Evolutionary conservation across 345 rosid species (phyloP), one percentile per base, ranked within the genome.

Genomic region (Dipteronia dyeriana): DNA sequence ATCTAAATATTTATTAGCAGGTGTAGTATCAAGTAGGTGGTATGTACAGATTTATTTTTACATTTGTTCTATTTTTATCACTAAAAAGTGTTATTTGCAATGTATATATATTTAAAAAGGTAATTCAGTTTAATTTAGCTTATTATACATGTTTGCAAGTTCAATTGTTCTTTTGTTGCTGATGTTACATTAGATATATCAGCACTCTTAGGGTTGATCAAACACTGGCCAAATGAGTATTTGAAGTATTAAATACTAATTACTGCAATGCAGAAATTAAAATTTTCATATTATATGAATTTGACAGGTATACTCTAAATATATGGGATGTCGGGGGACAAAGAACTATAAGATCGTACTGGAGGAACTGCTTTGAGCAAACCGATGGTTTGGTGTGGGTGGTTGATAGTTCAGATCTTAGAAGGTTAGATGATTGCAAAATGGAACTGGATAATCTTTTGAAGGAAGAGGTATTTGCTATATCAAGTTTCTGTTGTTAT

Each of bases 251-350:
- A 1, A 34, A 25, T 0, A 0, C 20, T 64, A 38, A 19, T 74
- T 74, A 43, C 9, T 56, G 7, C 19, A 7, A 65, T 17, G 76
- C 7, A 60, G 41, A 60, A 41, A 22, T 23, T 73, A 9, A 39
- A 34, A 20, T 19, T 69, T 25, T 5, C 2, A 14, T 66, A 11
- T 64, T 20, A 45, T 75, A 8, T 82, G 72, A 23, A 31, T 73
- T 76, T 73, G 81, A 70, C 70, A 90, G 98, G 91, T 94, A 94
- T 80, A 86, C 91, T 11, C 82, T 93, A 39, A 94, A 92, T 70
- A 91, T 96, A 82, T 96, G 97, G 98, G 99, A 95, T 81, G 95
- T 92, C 1, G 97, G 99, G 16, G 98, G 99, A 22, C 98, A 95
- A 77, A 90, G 90, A 83, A 95, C 97, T 3, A 91, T 95, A 82